A percentile compares a stretch with the other conserved stretches of the same genome.
phyloP scores from a whole-genome alignment of 2,329 filamentous ascomycete genomes.

The Nectriaceae sp. region DNA sequence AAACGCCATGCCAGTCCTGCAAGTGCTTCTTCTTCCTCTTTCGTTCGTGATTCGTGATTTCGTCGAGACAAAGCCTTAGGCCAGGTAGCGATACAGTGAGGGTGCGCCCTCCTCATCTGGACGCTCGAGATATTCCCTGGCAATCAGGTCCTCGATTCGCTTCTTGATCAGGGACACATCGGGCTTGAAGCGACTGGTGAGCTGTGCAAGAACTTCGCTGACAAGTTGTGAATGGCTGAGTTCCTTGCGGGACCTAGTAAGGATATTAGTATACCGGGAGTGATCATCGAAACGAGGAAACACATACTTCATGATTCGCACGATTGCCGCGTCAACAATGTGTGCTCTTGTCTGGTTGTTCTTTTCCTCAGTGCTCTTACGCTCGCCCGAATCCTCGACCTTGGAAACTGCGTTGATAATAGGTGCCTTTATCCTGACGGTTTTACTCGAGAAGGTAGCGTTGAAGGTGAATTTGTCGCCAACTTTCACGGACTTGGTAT shows the following conservation, averaged over 20 bases:
- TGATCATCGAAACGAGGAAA: not conserved
- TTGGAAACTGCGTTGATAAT: conserved; percentile 81
- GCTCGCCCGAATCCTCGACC: conserved; percentile 73
- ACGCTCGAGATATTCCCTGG: conserved; percentile 76
- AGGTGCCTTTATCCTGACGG: conserved; percentile 85
- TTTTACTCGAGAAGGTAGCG: conserved; percentile 75
- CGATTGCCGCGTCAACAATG: conserved; percentile 74
- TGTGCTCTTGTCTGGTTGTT: conserved; percentile 72
- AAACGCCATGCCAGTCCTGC: conserved; percentile 26
- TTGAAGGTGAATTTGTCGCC: conserved; percentile 85
- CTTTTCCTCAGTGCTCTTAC: conserved; percentile 73
- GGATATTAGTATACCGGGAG: conserved; percentile 12
- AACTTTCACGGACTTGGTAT: conserved; percentile 73
- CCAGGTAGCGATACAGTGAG: conserved; percentile 71
- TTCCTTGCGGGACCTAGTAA: conserved; percentile 68
- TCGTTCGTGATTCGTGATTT: conserved; percentile 26
- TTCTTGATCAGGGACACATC: conserved; percentile 79
- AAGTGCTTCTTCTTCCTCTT: conserved; percentile 15
- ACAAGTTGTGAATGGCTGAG: conserved; percentile 70
- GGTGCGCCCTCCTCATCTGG: conserved; percentile 64
- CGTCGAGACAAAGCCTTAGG: conserved; percentile 42
- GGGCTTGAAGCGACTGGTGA: conserved; percentile 70
- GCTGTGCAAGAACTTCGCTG: conserved; percentile 70
- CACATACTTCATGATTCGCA: conserved; percentile 83
- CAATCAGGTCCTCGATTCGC: conserved; percentile 76